Evolutionary conservation across 2,329 filamentous ascomycete genomes (phyloP).

Genomic region (Lachnellula suecica): DNA sequence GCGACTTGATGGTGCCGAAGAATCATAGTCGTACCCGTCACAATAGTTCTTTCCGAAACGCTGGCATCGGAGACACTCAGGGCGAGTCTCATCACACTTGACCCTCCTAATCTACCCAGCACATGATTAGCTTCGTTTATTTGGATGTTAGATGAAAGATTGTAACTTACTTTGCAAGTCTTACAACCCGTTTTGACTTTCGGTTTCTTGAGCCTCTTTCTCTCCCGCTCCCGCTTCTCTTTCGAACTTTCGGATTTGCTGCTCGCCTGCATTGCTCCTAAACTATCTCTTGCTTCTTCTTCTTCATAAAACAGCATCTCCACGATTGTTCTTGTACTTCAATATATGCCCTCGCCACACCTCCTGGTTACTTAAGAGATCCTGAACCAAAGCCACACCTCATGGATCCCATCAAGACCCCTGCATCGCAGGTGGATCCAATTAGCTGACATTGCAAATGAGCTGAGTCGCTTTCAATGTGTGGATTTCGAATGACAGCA

Average conservation of each 20-base stretch:
- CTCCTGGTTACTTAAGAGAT: too few species aligned
- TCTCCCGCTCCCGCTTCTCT: background rate
- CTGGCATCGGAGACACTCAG: constrained; percentile 19
- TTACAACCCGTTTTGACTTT: constrained; percentile 21
- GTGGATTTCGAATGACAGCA: too few species aligned
- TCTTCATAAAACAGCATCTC: background rate
- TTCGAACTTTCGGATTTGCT: background rate
- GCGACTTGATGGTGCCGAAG: background rate
- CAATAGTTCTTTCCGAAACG: background rate
- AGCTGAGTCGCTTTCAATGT: too few species aligned
- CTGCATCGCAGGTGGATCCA: too few species aligned
- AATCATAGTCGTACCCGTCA: constrained; percentile 2
- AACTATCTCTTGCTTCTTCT: background rate
- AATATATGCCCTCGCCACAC: too few species aligned
- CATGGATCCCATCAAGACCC: too few species aligned
- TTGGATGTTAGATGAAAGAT: too few species aligned
- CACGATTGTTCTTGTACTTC: background rate
- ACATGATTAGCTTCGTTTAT: background rate
- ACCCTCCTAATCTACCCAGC: constrained; percentile 10
- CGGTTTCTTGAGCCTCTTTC: constrained; percentile 1
- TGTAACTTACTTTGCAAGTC: constrained; percentile 4
- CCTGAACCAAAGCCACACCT: too few species aligned
- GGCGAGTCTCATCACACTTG: constrained; percentile 24
- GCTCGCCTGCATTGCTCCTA: background rate
- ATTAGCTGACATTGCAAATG: too few species aligned